Base-by-base conservation (phyloP, 305 asterid species). In the Fraxinus baroniana region DNA sequence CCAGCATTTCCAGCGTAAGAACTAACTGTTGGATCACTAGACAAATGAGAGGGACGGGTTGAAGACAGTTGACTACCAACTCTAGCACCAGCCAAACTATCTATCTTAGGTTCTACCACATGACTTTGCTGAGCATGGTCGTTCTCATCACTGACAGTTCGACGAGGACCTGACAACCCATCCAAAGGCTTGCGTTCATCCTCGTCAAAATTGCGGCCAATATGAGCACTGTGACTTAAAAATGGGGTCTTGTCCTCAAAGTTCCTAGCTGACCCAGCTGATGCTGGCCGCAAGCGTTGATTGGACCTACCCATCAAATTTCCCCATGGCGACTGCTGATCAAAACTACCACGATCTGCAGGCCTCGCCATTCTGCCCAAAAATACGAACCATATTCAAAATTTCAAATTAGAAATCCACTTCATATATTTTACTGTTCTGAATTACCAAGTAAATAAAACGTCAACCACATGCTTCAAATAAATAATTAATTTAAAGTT, bases 101-200 rank as follows among this genome's bases (percentile, higher is more conserved):
- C 94, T 37, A 74, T 73, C 86, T 89, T 92, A 62, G 89, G 86
- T 85, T 89, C 94, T 79, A 81, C 84, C 57, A 39, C 15, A 82
- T 74, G 91, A 82, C 79, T 86, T 9, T 91, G 89, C 74, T 84
- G 89, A 81, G 89, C 88, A 37, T 78, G 89, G 79, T 87, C 84
- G 84, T 84, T 88, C 73, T 93, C 99, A 82, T 94, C 99, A 82
- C 88, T 87, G 70, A 93, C 89, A 18, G 92, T 91, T 81, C 97
- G 91, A 66, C 97, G 95, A 82, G 94, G 94, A 80, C 92, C 95
- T 12, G 95, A 86, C 57, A 36, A 87, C 76, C 97, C 97, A 89
- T 94, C 97, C 84, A 95, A 82, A 6, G 99, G 99, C 88, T 93
- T 95, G 80, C 99, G 93, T 80, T 95, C 99, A 83, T 95, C 99